Percentiles rank a stretch among this genome's conserved stretches.
These are phyloP conservation scores for Pseudocercospora ulei DNA, from an alignment of 2,329 filamentous ascomycete species.

Conservation along the genomic window DNA sequence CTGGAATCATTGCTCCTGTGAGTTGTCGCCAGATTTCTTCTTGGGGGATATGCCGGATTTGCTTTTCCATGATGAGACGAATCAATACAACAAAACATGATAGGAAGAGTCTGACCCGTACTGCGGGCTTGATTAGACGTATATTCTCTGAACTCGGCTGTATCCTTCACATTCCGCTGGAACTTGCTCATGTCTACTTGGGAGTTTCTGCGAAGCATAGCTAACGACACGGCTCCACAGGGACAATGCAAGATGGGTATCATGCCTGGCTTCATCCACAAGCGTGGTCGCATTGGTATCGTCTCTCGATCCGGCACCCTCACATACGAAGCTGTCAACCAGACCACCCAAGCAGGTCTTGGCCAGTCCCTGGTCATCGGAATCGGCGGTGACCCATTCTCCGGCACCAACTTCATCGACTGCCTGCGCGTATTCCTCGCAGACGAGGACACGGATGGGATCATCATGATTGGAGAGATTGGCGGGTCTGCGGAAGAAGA, in stretches of 20 bases:
- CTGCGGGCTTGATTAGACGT: conserved; percentile 29
- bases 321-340: conserved; percentile 99
- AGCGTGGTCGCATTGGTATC: conserved; percentile 96
- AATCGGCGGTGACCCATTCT: conserved; percentile 97
- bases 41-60: conserved; percentile 7
- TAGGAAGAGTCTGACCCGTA: conserved; percentile 35
- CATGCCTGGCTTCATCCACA: conserved; percentile 99
- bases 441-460: conserved; percentile 93
- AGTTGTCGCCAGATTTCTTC: conserved; percentile 22
- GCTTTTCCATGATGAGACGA: conserved; percentile 22
- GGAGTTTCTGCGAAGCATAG: neutral
- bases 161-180: conserved; percentile 7
- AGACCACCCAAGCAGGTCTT: conserved; percentile 92
- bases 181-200: neutral
- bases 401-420: conserved; percentile 99
- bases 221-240: conserved; percentile 33
- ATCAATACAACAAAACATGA: conserved; percentile 30
- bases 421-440: conserved; percentile 94
- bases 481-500: conserved; percentile 96
- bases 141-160: conserved; percentile 19
- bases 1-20: conserved; percentile 80
- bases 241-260: conserved; percentile 99
- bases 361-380: conserved; percentile 97
- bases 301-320: conserved; percentile 96
- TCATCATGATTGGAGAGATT: conserved; percentile 99